Evolutionary conservation across 176 grass and related monocot genomes (phyloP).

Genomic region (Miscanthus lutarioriparius): DNA sequence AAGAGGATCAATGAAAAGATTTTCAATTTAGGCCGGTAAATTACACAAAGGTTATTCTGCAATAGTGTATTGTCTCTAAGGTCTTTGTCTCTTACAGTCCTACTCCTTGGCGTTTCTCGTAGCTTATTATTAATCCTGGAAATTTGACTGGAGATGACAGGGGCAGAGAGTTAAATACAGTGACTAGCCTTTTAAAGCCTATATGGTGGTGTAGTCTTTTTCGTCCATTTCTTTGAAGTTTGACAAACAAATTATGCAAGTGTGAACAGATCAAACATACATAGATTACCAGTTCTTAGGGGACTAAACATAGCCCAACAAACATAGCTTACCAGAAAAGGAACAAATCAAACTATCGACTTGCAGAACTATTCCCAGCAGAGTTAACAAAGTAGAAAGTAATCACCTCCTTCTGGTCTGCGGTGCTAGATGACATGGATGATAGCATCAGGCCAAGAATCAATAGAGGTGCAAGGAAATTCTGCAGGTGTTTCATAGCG

Average conservation of each 20-base stretch:
- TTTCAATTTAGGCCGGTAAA: neutral
- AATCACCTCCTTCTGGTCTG: constrained; percentile 83
- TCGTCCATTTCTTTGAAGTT: neutral
- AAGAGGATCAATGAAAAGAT: neutral
- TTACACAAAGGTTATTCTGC: neutral
- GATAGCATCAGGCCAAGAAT: constrained; percentile 67
- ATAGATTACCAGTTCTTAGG: neutral
- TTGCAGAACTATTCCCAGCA: neutral
- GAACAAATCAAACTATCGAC: neutral
- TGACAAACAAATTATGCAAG: constrained; percentile 13
- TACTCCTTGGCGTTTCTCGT: neutral
- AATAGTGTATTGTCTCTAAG: no score
- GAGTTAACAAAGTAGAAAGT: neutral
- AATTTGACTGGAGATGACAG: constrained; percentile 7
- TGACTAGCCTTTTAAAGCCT: neutral
- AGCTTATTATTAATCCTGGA: neutral
- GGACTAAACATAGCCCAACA: neutral
- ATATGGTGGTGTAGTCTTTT: neutral
- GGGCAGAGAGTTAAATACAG: neutral
- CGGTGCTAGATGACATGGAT: constrained; percentile 61
- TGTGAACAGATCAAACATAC: constrained; percentile 3
- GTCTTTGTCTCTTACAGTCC: neutral
- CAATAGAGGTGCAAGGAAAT: constrained; percentile 62
- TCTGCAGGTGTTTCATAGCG: constrained; percentile 64
- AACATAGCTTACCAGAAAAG: neutral